Percentiles rank a stretch among this genome's conserved stretches.
Conservation (phyloP, 768 basidiomycete genomes). For the Hericium coralloides region DNA sequence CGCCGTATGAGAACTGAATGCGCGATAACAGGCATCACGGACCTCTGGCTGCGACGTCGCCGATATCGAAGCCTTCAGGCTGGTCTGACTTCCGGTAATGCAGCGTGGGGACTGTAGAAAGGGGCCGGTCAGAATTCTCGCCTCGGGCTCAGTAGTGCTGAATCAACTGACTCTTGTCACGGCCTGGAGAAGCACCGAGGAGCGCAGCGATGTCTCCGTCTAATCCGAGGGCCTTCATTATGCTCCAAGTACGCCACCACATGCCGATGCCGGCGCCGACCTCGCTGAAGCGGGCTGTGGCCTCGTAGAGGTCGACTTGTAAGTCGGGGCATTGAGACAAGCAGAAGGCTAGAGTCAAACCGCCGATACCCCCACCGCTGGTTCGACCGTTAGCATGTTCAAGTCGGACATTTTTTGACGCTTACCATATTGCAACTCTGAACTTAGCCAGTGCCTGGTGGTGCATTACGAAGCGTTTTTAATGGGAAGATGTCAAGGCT, state of each 20-base stretch:
- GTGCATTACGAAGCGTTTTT: not conserved
- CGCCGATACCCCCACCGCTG: slow-evolving; percentile 23
- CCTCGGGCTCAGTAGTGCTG: not conserved
- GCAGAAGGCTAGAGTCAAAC: slow-evolving; percentile 20
- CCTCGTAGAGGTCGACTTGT: slow-evolving; percentile 26
- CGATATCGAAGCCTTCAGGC: slow-evolving; percentile 42
- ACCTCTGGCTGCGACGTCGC: slow-evolving; percentile 51
- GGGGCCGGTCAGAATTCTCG: not conserved
- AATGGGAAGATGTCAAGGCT: not conserved
- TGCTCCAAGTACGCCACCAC: slow-evolving; percentile 27
- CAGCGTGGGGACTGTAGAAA: slow-evolving; percentile 38
- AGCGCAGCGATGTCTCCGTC: slow-evolving; percentile 16
- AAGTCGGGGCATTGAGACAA: slow-evolving; percentile 19
- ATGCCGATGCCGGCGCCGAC: slow-evolving; percentile 25
- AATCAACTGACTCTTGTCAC: slow-evolving; percentile 3
- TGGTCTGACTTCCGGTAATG: slow-evolving; percentile 56
- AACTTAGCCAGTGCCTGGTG: slow-evolving; percentile 22
- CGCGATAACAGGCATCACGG: slow-evolving; percentile 9
- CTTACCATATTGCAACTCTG: slow-evolving; percentile 49
- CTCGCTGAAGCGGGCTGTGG: slow-evolving; percentile 20
- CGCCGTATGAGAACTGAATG: not conserved
- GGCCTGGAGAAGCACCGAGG: slow-evolving; percentile 17
- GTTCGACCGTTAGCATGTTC: slow-evolving; percentile 7
- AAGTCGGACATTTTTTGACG: slow-evolving; percentile 1
- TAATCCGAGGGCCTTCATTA: slow-evolving; percentile 20